These are phyloP conservation scores for Asterionellopsis glacialis DNA, from an alignment of 108 stramenopile genomes.

Conservation along the genomic window DNA sequence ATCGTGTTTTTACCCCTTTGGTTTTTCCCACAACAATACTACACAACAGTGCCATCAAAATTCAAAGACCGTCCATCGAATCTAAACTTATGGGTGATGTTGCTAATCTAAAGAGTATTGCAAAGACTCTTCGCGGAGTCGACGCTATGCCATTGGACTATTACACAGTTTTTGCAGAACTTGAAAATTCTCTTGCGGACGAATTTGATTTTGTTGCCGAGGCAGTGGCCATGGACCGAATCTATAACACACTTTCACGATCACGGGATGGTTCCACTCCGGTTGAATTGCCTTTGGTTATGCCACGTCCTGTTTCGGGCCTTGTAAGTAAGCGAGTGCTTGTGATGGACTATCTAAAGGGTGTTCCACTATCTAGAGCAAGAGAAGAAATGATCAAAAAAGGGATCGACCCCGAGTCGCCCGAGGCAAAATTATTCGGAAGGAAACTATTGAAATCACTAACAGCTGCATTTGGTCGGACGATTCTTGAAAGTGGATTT, in stretches of 20 bases:
- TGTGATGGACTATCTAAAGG: constrained; percentile 92
- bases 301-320: constrained; percentile 85
- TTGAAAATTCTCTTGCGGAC: constrained; percentile 82
- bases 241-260: constrained; percentile 58
- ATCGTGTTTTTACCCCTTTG: too few species aligned
- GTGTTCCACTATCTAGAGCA: constrained; percentile 84
- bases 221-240: constrained; percentile 93
- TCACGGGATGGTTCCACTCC: constrained; percentile 41
- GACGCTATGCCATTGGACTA: constrained; percentile 88
- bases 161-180: constrained; percentile 87
- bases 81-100: constrained; percentile 90
- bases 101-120: constrained; percentile 81
- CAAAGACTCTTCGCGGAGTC: constrained; percentile 69
- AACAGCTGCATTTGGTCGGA: constrained; percentile 88
- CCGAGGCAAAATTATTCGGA: constrained; percentile 90
- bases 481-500: constrained; percentile 87
- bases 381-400: constrained; percentile 84
- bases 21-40: too few species aligned
- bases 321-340: constrained; percentile 82
- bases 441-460: constrained; percentile 67
- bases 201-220: constrained; percentile 96
- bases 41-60: constrained; percentile 73
- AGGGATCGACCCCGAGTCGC: constrained; percentile 80
- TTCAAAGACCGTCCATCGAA: constrained; percentile 90
- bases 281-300: constrained; percentile 68